phyloP scores from a whole-genome alignment of 148 eudicot genomes.

The Amaranthus cruentus region DNA sequence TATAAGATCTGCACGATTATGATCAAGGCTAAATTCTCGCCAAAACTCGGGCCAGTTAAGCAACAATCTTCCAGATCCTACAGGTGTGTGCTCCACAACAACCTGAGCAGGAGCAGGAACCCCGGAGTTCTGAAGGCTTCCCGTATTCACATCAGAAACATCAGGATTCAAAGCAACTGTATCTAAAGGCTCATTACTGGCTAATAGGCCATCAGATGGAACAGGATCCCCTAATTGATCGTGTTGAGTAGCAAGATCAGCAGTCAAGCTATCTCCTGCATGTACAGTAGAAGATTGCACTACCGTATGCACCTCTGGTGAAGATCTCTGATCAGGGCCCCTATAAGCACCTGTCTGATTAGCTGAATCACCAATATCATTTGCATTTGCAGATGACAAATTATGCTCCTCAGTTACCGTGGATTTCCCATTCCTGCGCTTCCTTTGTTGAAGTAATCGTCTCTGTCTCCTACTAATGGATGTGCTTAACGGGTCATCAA shows the following conservation, averaged over 20 bases:
- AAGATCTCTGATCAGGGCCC: constrained; percentile 46
- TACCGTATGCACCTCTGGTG: constrained; percentile 36
- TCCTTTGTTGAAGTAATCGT: constrained; percentile 79
- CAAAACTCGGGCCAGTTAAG: constrained; percentile 99
- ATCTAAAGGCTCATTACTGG: constrained; percentile 32
- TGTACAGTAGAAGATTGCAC: constrained; percentile 35
- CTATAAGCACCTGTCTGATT: constrained; percentile 35
- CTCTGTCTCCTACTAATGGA: constrained; percentile 72
- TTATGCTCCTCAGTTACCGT: constrained; percentile 43
- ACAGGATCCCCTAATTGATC: constrained; percentile 40
- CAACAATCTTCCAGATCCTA: constrained; percentile 89
- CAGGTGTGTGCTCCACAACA: constrained; percentile 80
- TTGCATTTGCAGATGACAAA: constrained; percentile 34
- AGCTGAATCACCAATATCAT: constrained; percentile 43
- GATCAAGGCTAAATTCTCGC: constrained; percentile 97
- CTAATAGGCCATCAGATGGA: constrained; percentile 39
- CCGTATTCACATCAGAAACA: constrained; percentile 44
- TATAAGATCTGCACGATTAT: constrained; percentile 95
- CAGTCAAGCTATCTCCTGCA: constrained; percentile 42
- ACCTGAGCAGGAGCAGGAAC: constrained; percentile 95
- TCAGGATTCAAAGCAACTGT: constrained; percentile 31
- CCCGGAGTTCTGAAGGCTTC: constrained; percentile 41
- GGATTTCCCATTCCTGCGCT: constrained; percentile 53
- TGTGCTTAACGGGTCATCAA: constrained; percentile 55
- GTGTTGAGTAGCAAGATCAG: constrained; percentile 33